Base-by-base conservation (phyloP, 2,329 filamentous ascomycete species). In the Claviceps pazoutovae region DNA sequence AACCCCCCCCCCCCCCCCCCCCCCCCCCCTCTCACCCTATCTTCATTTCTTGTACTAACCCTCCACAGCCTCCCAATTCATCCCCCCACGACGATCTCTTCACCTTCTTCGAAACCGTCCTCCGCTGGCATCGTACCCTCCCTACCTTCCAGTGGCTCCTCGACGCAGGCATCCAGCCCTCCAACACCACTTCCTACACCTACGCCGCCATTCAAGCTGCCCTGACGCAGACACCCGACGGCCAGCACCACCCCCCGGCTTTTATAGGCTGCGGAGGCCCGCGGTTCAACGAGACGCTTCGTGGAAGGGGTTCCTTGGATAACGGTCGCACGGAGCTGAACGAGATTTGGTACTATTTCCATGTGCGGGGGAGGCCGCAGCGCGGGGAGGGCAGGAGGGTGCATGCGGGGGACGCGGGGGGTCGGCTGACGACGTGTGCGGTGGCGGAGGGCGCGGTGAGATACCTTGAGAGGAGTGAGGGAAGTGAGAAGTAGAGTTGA, bases 301-400 rank as follows among this genome's bases (percentile, higher is more conserved):
- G 74, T 7, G 81, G 82, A 2, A 70, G 65, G 54, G 74, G 74
- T 19, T 74, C 72, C 2, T 59, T 60, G 2, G 81, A 84, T 58
- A 74, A 68, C 52, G 80, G 82, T 1, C 67, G 67, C 55, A 84
- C 79, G 1, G 69, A 74, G 36, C 57, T 85, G 47, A 74, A 63
- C 53, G 82, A 86, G 70, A 71, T 82, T 13, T 85, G 80, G 80
- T 85, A 84, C 60, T 84, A 83, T 59, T 73, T 76, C 62, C 74
- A 83, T 63, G 75, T 78, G 50, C 72, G 71, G 51, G 81, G 81
- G 3, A 64, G 71, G 16, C 74, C 79, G 6, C 82, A 84, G 66
- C 66, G 72, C 51, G 70, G 68, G 2, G 63, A 74, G 42, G 71
- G 67, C 9, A 59, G 75, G 23, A 69, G 72, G 5, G 60, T 72